A percentile compares a stretch with the other conserved stretches of the same genome.
Evolutionary conservation across 805 yeast species (phyloP).

Genomic region (Ogataea zsoltii): DNA sequence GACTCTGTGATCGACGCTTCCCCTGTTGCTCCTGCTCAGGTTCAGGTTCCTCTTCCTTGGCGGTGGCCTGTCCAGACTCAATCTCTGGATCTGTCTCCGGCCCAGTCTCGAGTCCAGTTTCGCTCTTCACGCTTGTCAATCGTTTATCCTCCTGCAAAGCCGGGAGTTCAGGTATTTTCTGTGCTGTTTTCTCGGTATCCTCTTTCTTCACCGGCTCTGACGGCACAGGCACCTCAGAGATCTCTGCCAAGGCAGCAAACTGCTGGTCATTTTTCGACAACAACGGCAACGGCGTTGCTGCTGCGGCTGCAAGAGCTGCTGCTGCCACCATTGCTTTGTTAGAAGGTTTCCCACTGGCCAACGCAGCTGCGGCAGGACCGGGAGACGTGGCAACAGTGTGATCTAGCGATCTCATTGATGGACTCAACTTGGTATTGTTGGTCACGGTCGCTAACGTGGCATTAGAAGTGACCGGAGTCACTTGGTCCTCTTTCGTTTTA

Average conservation of each 20-base stretch:
- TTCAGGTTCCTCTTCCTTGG: not conserved
- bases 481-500: conserved; percentile 7
- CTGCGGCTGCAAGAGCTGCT: conserved; percentile 82
- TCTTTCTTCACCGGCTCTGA: not conserved
- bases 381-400: conserved; percentile 34
- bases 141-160: not conserved
- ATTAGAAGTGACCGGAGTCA: conserved; percentile 14
- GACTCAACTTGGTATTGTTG: conserved; percentile 16
- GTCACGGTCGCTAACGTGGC: conserved; percentile 9
- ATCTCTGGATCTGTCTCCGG: conserved; percentile 1
- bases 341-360: conserved; percentile 32
- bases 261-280: conserved; percentile 17
- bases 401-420: conserved; percentile 20
- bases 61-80: conserved; percentile 9
- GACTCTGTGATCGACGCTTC: not conserved
- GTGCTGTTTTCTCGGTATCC: not conserved
- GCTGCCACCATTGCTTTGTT: conserved; percentile 72
- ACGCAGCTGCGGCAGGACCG: conserved; percentile 40
- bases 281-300: conserved; percentile 69
- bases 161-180: not conserved
- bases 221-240: not conserved
- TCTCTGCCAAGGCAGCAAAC: not conserved
- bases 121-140: conserved; percentile 2
- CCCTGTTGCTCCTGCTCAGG: not conserved
- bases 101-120: conserved; percentile 3